A percentile compares a stretch with the other conserved stretches of the same genome.
phyloP scores from a whole-genome alignment of 2,329 filamentous ascomycete genomes.

The Colletotrichum cordylinicola region DNA sequence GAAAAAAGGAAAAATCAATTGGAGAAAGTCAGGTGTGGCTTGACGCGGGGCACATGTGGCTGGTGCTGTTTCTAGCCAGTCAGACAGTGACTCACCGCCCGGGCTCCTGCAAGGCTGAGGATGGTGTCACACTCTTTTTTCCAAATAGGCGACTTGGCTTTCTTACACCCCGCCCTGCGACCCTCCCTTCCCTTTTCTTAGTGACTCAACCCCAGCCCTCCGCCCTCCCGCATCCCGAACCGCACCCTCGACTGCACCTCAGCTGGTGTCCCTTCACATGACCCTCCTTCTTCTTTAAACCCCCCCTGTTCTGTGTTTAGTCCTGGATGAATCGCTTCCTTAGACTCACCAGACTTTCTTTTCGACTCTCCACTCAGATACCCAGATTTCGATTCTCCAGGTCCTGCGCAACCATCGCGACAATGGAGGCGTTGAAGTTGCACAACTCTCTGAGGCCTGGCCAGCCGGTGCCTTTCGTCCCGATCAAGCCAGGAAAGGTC shows the following conservation, averaged over 20 bases:
- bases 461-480: slow-evolving; percentile 75
- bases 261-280: not conserved
- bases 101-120: slow-evolving; percentile 12
- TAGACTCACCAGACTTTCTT: slow-evolving; percentile 29
- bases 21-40: not conserved
- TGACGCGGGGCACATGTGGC: slow-evolving; percentile 15
- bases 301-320: not conserved
- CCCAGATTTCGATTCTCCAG: slow-evolving; percentile 31
- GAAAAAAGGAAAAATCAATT: not conserved
- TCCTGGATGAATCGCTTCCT: slow-evolving; percentile 38
- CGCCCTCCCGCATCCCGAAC: not conserved
- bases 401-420: slow-evolving; percentile 39
- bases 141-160: slow-evolving; percentile 2
- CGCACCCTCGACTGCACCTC: not conserved
- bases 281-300: not conserved
- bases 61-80: not conserved
- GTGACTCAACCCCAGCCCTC: not conserved
- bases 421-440: slow-evolving; percentile 69
- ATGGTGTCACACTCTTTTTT: slow-evolving; percentile 12
- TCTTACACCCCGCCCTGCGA: not conserved
- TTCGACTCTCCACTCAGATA: slow-evolving; percentile 31
- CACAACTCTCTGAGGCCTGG: slow-evolving; percentile 81
- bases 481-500: slow-evolving; percentile 73
- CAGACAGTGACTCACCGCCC: not conserved
- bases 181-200: not conserved